Conservation (phyloP, 176 grass and related monocot genomes). For the Melocanna baccifera region DNA sequence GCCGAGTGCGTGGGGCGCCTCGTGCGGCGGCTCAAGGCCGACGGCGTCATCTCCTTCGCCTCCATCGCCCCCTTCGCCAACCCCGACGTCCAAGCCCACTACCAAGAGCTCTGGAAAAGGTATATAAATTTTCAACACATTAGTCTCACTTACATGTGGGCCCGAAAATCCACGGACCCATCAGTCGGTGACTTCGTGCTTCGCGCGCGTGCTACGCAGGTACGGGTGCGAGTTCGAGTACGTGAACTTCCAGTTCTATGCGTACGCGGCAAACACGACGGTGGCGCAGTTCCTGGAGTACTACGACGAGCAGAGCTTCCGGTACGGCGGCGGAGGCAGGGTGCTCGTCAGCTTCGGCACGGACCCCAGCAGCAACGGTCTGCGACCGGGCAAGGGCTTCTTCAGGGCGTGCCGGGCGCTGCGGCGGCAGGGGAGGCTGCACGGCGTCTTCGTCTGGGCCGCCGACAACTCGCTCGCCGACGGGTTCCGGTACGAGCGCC, state of each 20-base stretch:
- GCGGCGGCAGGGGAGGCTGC: constrained; percentile 18
- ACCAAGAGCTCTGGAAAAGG: constrained; percentile 28
- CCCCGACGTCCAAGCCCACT: constrained; percentile 31
- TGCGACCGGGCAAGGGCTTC: constrained; percentile 35
- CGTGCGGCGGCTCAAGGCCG: constrained; percentile 22
- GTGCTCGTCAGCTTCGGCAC: constrained; percentile 35
- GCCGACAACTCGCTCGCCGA: constrained; percentile 17
- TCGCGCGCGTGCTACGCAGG: background rate
- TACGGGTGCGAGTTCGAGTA: constrained; percentile 42
- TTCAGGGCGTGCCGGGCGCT: constrained; percentile 44
- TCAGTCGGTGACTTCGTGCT: background rate
- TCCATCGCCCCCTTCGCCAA: constrained; percentile 52
- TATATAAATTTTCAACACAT: background rate
- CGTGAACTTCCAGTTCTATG: constrained; percentile 70
- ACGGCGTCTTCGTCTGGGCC: constrained; percentile 42
- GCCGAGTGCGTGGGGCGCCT: constrained; percentile 48
- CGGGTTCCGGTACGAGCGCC: constrained; percentile 33
- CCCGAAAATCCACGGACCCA: background rate
- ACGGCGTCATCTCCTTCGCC: constrained; percentile 38
- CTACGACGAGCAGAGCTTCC: constrained; percentile 34
- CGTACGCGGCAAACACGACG: constrained; percentile 38
- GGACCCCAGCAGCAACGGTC: constrained; percentile 2
- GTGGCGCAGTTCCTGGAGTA: constrained; percentile 40
- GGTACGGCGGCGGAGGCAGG: constrained; percentile 35
- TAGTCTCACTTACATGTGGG: background rate